A percentile compares a stretch with the other conserved stretches of the same genome.
These are phyloP conservation scores for Pascua guehoae DNA, from an alignment of 1,284 basidiomycete species.

Conservation along the genomic window DNA sequence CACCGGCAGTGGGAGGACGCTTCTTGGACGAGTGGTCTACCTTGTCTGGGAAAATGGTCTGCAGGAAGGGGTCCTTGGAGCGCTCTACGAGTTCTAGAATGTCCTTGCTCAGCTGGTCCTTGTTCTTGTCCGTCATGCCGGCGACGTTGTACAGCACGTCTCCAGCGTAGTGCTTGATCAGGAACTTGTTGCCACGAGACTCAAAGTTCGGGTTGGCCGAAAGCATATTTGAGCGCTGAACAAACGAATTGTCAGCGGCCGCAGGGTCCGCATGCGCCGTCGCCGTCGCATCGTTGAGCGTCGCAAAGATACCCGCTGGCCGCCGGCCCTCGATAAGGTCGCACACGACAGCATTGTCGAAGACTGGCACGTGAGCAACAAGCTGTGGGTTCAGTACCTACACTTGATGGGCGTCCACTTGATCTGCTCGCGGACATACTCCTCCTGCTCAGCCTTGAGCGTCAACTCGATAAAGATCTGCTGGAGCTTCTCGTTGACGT, in stretches of 20 bases:
- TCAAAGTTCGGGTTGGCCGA: slow-evolving; percentile 87
- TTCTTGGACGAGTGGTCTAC: slow-evolving; percentile 97
- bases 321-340: slow-evolving; percentile 95
- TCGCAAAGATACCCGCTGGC: slow-evolving; percentile 96
- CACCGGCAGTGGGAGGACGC: slow-evolving; percentile 93
- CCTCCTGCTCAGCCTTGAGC: slow-evolving; percentile 98
- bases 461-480: slow-evolving; percentile 99
- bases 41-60: slow-evolving; percentile 86
- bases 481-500: slow-evolving; percentile 98
- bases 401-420: slow-evolving; percentile 99
- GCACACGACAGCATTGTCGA: slow-evolving; percentile 70
- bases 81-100: slow-evolving; percentile 81
- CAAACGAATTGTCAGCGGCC: slow-evolving; percentile 95
- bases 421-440: slow-evolving; percentile 97
- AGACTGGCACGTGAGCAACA: slow-evolving; percentile 32
- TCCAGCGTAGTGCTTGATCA: slow-evolving; percentile 93
- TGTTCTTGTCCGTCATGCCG: slow-evolving; percentile 99
- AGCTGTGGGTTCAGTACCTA: slow-evolving; percentile 5
- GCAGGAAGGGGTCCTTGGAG: slow-evolving; percentile 79
- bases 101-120: slow-evolving; percentile 94
- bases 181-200: slow-evolving; percentile 80
- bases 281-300: slow-evolving; percentile 95
- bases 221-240: slow-evolving; percentile 80
- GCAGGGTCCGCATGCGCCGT: slow-evolving; percentile 96
- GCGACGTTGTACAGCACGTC: slow-evolving; percentile 97